Base-by-base conservation (phyloP, 2,329 filamentous ascomycete genomes). In the Moelleriella libera region DNA sequence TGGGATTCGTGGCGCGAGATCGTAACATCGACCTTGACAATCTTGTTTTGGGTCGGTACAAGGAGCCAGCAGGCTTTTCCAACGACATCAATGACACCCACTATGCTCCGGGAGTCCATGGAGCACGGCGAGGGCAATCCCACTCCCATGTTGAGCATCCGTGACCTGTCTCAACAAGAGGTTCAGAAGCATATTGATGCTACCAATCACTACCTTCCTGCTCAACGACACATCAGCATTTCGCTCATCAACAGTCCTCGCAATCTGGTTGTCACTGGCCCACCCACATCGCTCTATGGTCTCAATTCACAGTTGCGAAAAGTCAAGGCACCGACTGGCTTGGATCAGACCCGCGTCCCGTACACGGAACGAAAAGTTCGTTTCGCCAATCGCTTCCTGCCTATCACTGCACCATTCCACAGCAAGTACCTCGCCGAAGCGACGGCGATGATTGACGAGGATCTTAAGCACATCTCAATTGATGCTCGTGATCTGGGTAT, bases 41-140 rank as follows among this genome's bases (percentile, higher is more conserved):
- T 96, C 59, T 83, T 98, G 31, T 98, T 98, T 75, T 98, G 92
- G 92, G 95, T 98, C 55, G 92, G 94, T 62, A 82, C 90, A 51
- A 84, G 92, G 60, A 96, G 90, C 65, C 92, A 98, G 66, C 92
- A 98, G 67, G 89, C 89, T 2, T 98, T 96, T 68, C 94, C 92
- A 40, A 82, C 86, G 56, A 98, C 92, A 4, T 97, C 92, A 34
- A 76, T 98, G 58, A 88, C 89, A 4, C 94, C 92, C 0, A 85
- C 80, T 43, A 87, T 90, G 60, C 76, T 98, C 47, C 87, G 90
- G 62, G 92, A 98, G 67, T 96, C 92, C 1, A 76, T 88, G 54
- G 90, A 96, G 62, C 83, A 92, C 63, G 90, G 92, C 46, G 92
- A 98, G 68, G 94, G 94, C n/a, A 78, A 76, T 5, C 92, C 94